Evolutionary conservation across 1,284 basidiomycete genomes (phyloP).

Genomic region (Papiliotrema flavescens): DNA sequence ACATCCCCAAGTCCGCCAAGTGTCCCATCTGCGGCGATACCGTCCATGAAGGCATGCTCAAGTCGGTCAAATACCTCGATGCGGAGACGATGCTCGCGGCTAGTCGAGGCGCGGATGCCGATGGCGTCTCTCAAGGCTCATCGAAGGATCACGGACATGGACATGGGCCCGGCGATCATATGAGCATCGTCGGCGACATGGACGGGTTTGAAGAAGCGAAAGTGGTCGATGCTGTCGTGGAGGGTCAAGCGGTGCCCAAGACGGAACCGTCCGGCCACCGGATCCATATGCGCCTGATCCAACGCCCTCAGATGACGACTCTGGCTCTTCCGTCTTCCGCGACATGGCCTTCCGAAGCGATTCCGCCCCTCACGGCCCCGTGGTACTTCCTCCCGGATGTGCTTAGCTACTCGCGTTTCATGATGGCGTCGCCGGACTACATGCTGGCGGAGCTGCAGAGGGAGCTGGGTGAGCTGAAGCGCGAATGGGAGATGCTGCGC

Average conservation of each 20-base stretch:
- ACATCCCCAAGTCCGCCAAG: slow-evolving; percentile 74
- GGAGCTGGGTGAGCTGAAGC: slow-evolving; percentile 67
- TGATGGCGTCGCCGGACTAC: slow-evolving; percentile 88
- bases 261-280: slow-evolving; percentile 19
- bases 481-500: slow-evolving; percentile 56
- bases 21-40: slow-evolving; percentile 98
- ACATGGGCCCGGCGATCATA: slow-evolving; percentile 32
- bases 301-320: slow-evolving; percentile 89
- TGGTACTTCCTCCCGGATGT: slow-evolving; percentile 96
- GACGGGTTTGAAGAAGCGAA: slow-evolving; percentile 32
- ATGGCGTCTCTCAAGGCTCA: neutral
- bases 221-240: slow-evolving; percentile 7
- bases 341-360: slow-evolving; percentile 88
- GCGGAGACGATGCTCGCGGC: slow-evolving; percentile 39
- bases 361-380: slow-evolving; percentile 81
- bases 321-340: slow-evolving; percentile 87
- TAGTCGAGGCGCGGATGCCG: slow-evolving; percentile 23
- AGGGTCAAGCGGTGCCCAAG: slow-evolving; percentile 1
- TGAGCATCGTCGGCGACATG: slow-evolving; percentile 26
- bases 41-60: slow-evolving; percentile 84
- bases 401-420: slow-evolving; percentile 83
- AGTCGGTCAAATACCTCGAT: slow-evolving; percentile 66
- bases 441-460: slow-evolving; percentile 67
- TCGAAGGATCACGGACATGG: neutral
- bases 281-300: slow-evolving; percentile 82